Base-by-base conservation (phyloP, 345 rosid genomes). In the Aquilaria sinensis region DNA sequence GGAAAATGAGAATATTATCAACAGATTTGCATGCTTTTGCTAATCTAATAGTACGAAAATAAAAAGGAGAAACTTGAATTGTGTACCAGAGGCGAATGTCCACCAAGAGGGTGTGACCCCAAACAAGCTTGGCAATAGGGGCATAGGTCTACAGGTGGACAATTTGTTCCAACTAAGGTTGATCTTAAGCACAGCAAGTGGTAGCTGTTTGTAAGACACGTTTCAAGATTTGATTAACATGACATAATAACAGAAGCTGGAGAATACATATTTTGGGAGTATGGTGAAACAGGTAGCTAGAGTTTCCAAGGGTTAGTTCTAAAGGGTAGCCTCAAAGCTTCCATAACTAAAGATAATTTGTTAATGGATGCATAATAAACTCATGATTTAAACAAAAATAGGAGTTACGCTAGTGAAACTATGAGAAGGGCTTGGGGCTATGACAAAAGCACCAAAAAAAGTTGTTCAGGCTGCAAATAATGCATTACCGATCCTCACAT, bases 401-500 rank as follows among this genome's bases (percentile, higher is more conserved):
- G 23, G 23, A 23, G 23, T 23, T 23, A 23, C 23, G 1, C 23
- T 50, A 31, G 34, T 50, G 16, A 14, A 46, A 47, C 41, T 55
- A 9, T 15, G 10, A 55, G 15, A 6, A 12, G n/a, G 43, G 54
- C 47, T 12, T 16, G 10, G 45, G 8, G 5, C 47, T n/a, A 29
- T 63, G 37, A 37, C 29, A 63, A 53, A 53, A 63, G 33, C 47
- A 64, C 34, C 51, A 49, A 65, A 51, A 41, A 68, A 37, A 37
- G 43, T 37, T 37, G 5, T 9, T 37, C 43, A 37, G 43, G 43
- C 43, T 1, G 43, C 43, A 1, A 37, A 4, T 53, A 60, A 60
- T 55, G 61, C 64, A 80, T 81, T 83, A 88, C 96, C 87, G 46
- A 80, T 83, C 84, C 47, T 78, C 73, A 71, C 91, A 88, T 3